A percentile compares a stretch with the other conserved stretches of the same genome.
Evolutionary conservation across 306 rosid genomes (phyloP).

Genomic region (Rosa multiflora): DNA sequence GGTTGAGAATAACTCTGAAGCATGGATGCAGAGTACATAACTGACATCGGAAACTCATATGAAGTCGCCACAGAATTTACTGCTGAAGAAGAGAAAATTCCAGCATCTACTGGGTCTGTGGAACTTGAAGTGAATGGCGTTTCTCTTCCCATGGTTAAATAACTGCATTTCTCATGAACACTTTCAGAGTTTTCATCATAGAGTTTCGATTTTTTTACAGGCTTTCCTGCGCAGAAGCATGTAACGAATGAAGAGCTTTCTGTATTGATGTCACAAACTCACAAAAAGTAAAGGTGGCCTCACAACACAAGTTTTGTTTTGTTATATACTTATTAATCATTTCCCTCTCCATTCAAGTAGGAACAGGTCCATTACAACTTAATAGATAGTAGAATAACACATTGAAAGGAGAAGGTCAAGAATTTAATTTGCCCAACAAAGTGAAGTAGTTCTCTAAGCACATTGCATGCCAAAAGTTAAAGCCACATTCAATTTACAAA

Average conservation of each 20-base stretch:
- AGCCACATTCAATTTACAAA: neutral
- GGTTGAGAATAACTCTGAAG: constrained; percentile 29
- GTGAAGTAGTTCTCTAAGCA: neutral
- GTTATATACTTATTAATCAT: neutral
- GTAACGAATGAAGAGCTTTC: constrained; percentile 17
- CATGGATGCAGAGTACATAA: constrained; percentile 25
- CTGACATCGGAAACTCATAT: constrained; percentile 30
- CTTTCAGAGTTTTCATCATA: constrained; percentile 24
- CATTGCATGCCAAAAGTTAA: neutral
- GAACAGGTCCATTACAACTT: neutral
- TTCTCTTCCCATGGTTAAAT: constrained; percentile 28
- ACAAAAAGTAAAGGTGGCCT: neutral
- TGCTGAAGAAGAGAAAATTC: constrained; percentile 21
- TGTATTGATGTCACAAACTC: constrained; percentile 4
- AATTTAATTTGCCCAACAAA: neutral
- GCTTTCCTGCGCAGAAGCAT: constrained; percentile 39
- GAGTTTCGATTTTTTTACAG: constrained; percentile 29
- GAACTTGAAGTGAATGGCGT: constrained; percentile 29
- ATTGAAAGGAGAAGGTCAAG: neutral
- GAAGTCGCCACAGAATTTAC: constrained; percentile 28
- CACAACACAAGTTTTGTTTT: neutral
- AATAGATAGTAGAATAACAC: neutral
- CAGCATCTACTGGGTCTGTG: constrained; percentile 19
- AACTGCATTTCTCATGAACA: constrained; percentile 3
- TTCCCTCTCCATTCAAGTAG: neutral